Percentiles rank a stretch among this genome's conserved stretches.
Conservation (phyloP, 257 asterid genomes). For the Perilla frutescens region DNA sequence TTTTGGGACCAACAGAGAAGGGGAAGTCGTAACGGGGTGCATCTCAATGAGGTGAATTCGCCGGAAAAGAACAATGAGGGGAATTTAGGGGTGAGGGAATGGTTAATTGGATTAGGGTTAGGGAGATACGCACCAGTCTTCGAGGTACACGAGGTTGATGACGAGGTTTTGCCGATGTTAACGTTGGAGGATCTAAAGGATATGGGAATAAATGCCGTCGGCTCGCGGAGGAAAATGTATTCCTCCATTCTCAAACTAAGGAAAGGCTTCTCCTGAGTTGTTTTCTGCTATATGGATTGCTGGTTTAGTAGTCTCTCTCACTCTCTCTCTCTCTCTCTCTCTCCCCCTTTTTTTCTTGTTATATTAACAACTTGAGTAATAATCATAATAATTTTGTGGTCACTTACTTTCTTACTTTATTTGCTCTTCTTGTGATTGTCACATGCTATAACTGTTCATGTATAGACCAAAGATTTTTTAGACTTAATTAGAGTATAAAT, state of each 20-base stretch:
- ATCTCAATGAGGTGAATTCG: slow-evolving; percentile 59
- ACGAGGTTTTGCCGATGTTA: slow-evolving; percentile 78
- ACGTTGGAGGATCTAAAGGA: slow-evolving; percentile 94
- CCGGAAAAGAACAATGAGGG: slow-evolving; percentile 56
- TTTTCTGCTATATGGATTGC: slow-evolving; percentile 41
- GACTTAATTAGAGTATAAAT: slow-evolving; percentile 32
- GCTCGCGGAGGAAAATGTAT: slow-evolving; percentile 87
- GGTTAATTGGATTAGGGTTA: slow-evolving; percentile 82
- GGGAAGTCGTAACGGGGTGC: slow-evolving; percentile 56
- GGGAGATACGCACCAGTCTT: slow-evolving; percentile 78
- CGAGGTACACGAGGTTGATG: slow-evolving; percentile 92
- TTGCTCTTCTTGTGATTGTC: slow-evolving; percentile 37
- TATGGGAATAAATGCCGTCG: slow-evolving; percentile 92
- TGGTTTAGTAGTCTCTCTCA: slow-evolving; percentile 45
- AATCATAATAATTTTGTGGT: slow-evolving; percentile 40
- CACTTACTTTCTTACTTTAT: slow-evolving; percentile 40
- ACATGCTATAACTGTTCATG: slow-evolving; percentile 41
- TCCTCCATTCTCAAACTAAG: slow-evolving; percentile 68
- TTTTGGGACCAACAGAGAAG: slow-evolving; percentile 81
- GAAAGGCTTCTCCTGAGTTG: slow-evolving; percentile 71
- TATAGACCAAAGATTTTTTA: slow-evolving; percentile 38
- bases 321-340: slow-evolving; percentile 31
- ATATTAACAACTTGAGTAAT: slow-evolving; percentile 47
- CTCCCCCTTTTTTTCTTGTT: slow-evolving; percentile 19
- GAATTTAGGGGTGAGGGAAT: slow-evolving; percentile 73